Conservation (phyloP, 2,329 filamentous ascomycete genomes). For the Cytospora piceae region DNA sequence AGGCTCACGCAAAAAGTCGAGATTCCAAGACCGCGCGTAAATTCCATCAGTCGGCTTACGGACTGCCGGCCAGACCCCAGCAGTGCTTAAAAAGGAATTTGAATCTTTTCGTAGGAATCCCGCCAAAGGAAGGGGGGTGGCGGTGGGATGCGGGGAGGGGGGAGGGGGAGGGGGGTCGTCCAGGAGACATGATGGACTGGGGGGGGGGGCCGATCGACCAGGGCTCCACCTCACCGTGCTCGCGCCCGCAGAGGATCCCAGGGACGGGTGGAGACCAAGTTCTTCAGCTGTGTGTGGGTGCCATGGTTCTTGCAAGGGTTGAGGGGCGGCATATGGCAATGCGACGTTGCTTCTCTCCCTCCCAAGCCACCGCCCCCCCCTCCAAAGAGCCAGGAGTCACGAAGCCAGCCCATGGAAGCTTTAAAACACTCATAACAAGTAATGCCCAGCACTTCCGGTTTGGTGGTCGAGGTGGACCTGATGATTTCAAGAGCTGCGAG, state of each 20-base stretch:
- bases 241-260: conserved; percentile 7
- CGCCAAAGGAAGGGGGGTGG: no score
- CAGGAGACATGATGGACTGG: background rate
- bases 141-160: background rate
- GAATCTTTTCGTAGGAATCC: background rate
- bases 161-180: background rate
- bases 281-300: no score
- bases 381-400: background rate
- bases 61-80: background rate
- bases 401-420: background rate
- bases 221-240: conserved; percentile 8
- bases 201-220: background rate
- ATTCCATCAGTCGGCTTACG: background rate
- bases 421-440: conserved; percentile 6
- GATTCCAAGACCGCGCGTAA: background rate
- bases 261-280: no score
- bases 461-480: conserved; percentile 10
- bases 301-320: background rate
- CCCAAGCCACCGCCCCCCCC: no score
- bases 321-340: background rate
- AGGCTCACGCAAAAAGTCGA: background rate
- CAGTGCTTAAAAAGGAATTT: background rate
- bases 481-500: conserved; percentile 10
- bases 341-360: background rate
- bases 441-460: conserved; percentile 1